These are phyloP conservation scores for Acacia concinna DNA, from an alignment of 331 rosid genomes.

Conservation along the genomic window DNA sequence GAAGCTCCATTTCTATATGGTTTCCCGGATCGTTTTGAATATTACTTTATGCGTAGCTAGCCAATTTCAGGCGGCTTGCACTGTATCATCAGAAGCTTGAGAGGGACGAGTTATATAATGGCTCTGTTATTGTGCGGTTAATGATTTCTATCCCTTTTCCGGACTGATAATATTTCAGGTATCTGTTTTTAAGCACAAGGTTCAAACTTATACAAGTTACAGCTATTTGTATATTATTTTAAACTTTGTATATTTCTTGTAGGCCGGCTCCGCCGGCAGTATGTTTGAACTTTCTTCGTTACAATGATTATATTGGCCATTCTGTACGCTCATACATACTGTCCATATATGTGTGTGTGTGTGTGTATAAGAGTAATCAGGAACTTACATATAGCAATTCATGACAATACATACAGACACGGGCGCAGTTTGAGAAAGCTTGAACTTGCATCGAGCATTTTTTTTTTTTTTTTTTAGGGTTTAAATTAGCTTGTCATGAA, in stretches of 20 bases:
- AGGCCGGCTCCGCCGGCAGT: conserved; percentile 6
- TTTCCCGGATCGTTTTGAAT: background rate
- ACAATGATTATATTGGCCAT: background rate
- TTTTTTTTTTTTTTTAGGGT: background rate
- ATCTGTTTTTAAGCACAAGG: background rate
- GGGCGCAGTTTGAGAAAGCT: background rate
- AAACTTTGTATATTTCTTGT: background rate
- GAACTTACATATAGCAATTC: background rate
- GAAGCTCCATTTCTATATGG: conserved; percentile 36
- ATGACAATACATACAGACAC: background rate
- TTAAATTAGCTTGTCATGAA: no score
- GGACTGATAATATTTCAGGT: background rate
- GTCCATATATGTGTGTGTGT: background rate
- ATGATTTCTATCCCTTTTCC: background rate
- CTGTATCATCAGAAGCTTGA: background rate
- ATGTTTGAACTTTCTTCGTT: background rate
- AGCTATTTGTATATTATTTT: no score
- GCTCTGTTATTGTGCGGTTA: background rate
- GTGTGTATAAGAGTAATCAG: background rate
- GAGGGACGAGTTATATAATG: background rate
- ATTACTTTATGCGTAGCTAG: background rate
- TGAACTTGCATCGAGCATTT: background rate
- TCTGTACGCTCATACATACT: background rate
- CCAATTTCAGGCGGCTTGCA: background rate
- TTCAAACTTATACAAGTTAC: background rate